These are phyloP conservation scores for Aspergillus ostianus DNA, from an alignment of 495 filamentous ascomycete genomes.

Conservation along the genomic window DNA sequence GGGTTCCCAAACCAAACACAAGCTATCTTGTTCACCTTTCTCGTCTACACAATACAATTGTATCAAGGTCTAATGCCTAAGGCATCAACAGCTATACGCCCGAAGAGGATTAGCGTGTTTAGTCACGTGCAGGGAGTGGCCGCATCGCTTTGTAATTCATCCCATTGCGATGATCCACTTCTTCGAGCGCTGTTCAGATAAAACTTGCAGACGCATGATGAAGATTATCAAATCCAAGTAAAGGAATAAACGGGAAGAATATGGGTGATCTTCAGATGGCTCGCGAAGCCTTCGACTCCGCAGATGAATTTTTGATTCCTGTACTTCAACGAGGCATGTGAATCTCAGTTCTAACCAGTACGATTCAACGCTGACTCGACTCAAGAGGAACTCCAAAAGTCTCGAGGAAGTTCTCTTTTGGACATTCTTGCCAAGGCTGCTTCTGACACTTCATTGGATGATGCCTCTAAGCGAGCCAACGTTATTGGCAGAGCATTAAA, in stretches of 20 bases:
- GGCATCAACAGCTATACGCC: background rate
- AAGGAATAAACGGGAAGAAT: slow-evolving; percentile 1
- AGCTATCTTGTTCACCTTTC: no score
- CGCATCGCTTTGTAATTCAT: background rate
- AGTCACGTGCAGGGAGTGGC: background rate
- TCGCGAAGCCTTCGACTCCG: slow-evolving; percentile 36
- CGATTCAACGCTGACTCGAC: slow-evolving; percentile 29
- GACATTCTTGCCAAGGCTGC: slow-evolving; percentile 29
- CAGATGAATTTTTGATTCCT: slow-evolving; percentile 41
- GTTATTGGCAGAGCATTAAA: slow-evolving; percentile 41
- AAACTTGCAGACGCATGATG: background rate
- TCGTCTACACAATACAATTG: no score
- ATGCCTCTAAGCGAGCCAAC: slow-evolving; percentile 15
- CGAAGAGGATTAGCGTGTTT: background rate
- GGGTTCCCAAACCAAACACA: no score
- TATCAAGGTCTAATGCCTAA: background rate
- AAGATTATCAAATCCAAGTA: background rate
- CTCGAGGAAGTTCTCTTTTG: slow-evolving; percentile 36
- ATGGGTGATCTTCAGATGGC: slow-evolving; percentile 30
- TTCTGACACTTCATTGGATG: slow-evolving; percentile 1
- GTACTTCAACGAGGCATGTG: slow-evolving; percentile 45
- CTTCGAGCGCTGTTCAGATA: background rate
- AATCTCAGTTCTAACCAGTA: slow-evolving; percentile 10
- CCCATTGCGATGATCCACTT: background rate
- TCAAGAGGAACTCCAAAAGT: slow-evolving; percentile 41